Conservation (phyloP, 2,329 filamentous ascomycete species). For the Aspergillus sp. region DNA sequence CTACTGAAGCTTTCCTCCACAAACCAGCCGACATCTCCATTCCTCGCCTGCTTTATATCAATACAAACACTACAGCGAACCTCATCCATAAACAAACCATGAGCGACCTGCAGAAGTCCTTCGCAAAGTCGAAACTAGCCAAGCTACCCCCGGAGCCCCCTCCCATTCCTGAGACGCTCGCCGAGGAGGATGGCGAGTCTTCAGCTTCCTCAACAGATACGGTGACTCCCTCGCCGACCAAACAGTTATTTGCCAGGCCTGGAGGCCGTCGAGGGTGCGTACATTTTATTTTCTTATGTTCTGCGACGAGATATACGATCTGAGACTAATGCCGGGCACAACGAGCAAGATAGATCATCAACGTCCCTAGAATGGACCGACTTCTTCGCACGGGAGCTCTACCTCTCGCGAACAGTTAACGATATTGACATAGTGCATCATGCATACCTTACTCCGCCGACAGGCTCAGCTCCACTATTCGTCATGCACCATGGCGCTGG, state of each 20-base stretch:
- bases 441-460: constrained; percentile 81
- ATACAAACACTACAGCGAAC: neutral
- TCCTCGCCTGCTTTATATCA: neutral
- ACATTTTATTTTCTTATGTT: neutral
- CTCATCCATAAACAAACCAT: constrained; percentile 45
- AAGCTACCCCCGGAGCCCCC: constrained; percentile 59
- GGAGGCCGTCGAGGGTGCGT: constrained; percentile 55
- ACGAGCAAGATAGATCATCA: constrained; percentile 28
- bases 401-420: constrained; percentile 50
- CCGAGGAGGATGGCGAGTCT: constrained; percentile 32
- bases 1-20: neutral
- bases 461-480: constrained; percentile 73
- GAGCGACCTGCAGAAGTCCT: constrained; percentile 78
- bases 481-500: constrained; percentile 94
- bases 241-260: constrained; percentile 71
- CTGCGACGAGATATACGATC: neutral
- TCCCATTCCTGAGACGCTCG: constrained; percentile 33
- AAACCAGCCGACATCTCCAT: neutral
- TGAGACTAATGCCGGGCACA: constrained; percentile 2
- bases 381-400: constrained; percentile 87
- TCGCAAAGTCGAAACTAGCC: constrained; percentile 72
- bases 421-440: constrained; percentile 65
- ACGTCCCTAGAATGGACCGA: constrained; percentile 79
- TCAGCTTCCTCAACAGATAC: constrained; percentile 93
- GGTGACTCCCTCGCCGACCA: constrained; percentile 74